Evolutionary conservation across 257 asterid species (phyloP), one percentile per base, ranked within the genome.

Genomic region (Cinchona pubescens): DNA sequence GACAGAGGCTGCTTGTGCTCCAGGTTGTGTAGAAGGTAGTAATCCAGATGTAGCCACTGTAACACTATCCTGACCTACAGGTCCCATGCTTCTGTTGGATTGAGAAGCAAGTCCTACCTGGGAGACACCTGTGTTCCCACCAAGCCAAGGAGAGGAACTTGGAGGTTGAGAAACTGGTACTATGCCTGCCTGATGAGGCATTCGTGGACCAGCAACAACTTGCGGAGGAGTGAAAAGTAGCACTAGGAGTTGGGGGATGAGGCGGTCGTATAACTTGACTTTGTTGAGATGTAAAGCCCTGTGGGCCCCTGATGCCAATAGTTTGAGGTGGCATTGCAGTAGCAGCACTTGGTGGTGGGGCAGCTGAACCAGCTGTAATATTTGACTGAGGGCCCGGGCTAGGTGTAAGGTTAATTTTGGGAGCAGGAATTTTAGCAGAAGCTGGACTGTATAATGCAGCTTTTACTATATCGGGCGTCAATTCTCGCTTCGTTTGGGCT

Each of bases 361-460:
- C 85, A 73, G 90, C 77, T 45, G 88, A 74, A 82, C 79, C 85
- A 72, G 85, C 74, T 62, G 78, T 77, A 40, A 78, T 63, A 79
- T 79, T 88, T 82, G 85, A 72, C 69, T 85, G 97, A 74, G 84
- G 83, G 76, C 82, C 85, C 29, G 78, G 73, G 30, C 70, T 37
- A 75, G 84, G 83, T 78, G 86, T 80, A 68, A 86, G 82, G 83
- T 85, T 85, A 87, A 94, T 92, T 90, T 83, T 89, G 59, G 99
- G 99, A 79, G 99, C 86, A 77, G 99, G 99, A 79, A 92, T 92
- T 91, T 86, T 85, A 78, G 97, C 83, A 51, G 99, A 89, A 82
- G 98, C 98, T 62, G 94, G 94, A 81, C 96, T 87, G 71, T 82
- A 85, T 71, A 95, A 81, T 67, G 99, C 99, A 85, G 98, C 99